A percentile compares a stretch with the other conserved stretches of the same genome.
phyloP scores from a whole-genome alignment of 2,329 filamentous ascomycete species.

The Graphilbum sp. region DNA sequence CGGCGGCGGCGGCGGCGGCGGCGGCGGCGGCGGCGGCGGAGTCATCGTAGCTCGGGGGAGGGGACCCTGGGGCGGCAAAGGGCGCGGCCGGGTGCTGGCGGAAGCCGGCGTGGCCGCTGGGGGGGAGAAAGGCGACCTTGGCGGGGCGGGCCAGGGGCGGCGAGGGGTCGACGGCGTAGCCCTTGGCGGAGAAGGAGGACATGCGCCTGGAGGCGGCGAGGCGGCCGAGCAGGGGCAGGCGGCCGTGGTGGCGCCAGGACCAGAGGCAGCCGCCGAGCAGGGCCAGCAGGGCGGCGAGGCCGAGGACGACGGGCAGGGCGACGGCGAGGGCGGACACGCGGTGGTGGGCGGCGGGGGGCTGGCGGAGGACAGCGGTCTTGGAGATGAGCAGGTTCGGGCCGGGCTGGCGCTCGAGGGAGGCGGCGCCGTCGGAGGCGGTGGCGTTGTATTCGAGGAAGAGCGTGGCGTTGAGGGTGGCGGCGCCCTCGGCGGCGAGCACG shows the following conservation, averaged over 20 bases:
- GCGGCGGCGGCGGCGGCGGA: neutral
- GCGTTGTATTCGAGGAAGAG: conserved; percentile 12
- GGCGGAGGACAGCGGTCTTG: neutral
- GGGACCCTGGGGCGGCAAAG: too few relatives aligned
- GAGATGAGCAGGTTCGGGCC: conserved; percentile 15
- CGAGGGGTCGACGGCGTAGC: conserved; percentile 14
- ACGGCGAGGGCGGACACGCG: conserved; percentile 10
- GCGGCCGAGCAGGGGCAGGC: conserved; percentile 9
- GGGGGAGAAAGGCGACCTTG: neutral
- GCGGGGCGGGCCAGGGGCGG: neutral
- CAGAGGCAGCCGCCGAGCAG: conserved; percentile 11
- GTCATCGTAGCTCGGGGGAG: too few relatives aligned
- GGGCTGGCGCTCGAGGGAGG: conserved; percentile 3
- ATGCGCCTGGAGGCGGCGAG: conserved; percentile 3
- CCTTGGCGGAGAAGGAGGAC: conserved; percentile 6
- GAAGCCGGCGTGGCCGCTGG: conserved; percentile 1
- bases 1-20: neutral
- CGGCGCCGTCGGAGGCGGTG: conserved; percentile 6
- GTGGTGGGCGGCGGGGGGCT: neutral
- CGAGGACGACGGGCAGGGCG: conserved; percentile 15
- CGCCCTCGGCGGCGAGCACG: conserved; percentile 5
- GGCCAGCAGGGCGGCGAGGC: conserved; percentile 9
- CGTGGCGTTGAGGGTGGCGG: conserved; percentile 5
- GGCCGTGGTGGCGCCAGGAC: conserved; percentile 12
- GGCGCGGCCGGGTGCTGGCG: too few relatives aligned